phyloP scores from a whole-genome alignment of 129 eudicot species.

The Artemisia annua region DNA sequence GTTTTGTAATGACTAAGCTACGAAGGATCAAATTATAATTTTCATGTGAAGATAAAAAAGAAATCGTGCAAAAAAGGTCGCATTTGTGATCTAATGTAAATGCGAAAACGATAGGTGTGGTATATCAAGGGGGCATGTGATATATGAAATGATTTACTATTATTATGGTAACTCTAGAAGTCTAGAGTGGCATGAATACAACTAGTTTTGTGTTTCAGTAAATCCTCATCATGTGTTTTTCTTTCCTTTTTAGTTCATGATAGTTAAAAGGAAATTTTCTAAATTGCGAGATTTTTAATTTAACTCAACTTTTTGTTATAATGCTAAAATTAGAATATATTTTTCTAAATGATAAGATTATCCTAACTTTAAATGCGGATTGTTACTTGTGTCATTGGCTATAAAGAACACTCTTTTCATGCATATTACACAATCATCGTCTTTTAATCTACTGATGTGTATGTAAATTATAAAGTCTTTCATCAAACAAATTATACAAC shows the following conservation, averaged over 20 bases:
- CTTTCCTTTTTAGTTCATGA: not conserved
- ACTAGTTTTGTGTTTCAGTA: not conserved
- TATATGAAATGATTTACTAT: constrained; percentile 21
- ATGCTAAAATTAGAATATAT: too few relatives aligned
- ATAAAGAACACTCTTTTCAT: too few relatives aligned
- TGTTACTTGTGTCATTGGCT: too few relatives aligned
- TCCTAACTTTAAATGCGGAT: too few relatives aligned
- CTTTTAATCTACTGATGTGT: too few relatives aligned
- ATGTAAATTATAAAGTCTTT: too few relatives aligned
- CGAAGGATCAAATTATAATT: not conserved
- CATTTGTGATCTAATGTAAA: constrained; percentile 1
- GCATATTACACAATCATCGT: too few relatives aligned
- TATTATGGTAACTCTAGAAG: not conserved
- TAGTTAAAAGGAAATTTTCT: not conserved
- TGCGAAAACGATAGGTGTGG: constrained; percentile 13
- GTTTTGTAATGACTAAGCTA: too few relatives aligned
- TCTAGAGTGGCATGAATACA: constrained; percentile 10
- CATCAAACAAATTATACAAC: too few relatives aligned
- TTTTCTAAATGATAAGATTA: too few relatives aligned
- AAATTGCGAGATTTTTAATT: too few relatives aligned
- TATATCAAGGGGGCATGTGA: constrained; percentile 12
- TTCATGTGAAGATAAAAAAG: not conserved
- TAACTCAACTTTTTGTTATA: too few relatives aligned
- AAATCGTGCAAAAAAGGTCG: not conserved
- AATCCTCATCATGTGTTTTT: not conserved